These are phyloP conservation scores for Castanea mollissima DNA, from an alignment of 306 rosid species.

Conservation along the genomic window DNA sequence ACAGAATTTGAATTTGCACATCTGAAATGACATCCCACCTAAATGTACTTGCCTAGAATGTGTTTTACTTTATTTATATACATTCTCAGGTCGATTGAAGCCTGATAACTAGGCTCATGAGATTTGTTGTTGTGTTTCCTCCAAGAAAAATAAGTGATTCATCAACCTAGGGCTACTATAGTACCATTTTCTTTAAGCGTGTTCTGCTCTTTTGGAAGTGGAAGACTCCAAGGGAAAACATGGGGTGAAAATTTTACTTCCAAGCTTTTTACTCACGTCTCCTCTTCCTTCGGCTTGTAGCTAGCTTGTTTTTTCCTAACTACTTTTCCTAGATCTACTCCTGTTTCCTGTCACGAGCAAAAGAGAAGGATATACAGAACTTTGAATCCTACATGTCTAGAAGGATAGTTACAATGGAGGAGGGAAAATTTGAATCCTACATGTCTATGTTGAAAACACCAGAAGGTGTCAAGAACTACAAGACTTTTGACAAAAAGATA, in stretches of 20 bases:
- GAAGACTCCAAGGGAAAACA: neutral
- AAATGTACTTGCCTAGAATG: too few species aligned
- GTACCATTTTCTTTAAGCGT: neutral
- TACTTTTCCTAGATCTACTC: neutral
- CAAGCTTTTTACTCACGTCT: neutral
- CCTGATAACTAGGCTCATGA: too few species aligned
- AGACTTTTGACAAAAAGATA: too few species aligned
- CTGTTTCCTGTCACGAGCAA: neutral
- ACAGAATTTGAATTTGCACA: neutral
- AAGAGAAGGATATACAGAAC: neutral
- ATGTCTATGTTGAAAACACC: too few species aligned
- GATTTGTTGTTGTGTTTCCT: too few species aligned
- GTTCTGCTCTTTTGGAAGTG: neutral
- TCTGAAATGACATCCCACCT: too few species aligned
- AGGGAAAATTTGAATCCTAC: too few species aligned
- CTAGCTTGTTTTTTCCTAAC: too few species aligned
- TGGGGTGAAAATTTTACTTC: neutral
- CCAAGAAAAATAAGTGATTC: neutral
- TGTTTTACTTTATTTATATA: too few species aligned
- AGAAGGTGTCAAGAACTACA: accelerated
- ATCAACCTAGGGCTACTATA: neutral
- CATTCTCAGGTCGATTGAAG: too few species aligned
- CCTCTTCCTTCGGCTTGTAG: neutral
- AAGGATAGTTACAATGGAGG: too few species aligned
- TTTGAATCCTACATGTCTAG: too few species aligned